Percentiles rank a stretch among this genome's conserved stretches.
Conservation (phyloP, 768 basidiomycete genomes). For the Lentinula lateritia region DNA sequence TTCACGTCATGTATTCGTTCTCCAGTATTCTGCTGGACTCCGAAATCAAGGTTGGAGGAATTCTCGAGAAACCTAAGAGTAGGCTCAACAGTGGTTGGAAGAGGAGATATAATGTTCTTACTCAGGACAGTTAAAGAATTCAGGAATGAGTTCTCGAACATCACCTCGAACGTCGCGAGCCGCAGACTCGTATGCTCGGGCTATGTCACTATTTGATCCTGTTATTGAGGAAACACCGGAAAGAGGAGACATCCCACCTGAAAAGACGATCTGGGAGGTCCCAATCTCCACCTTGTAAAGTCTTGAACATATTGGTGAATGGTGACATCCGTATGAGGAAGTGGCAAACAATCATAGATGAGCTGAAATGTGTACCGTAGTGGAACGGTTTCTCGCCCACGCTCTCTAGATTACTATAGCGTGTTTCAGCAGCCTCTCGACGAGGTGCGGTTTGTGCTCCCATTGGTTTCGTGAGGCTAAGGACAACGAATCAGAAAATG, state of each 20-base stretch:
- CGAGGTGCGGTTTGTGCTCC: constrained; percentile 78
- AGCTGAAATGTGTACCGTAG: constrained; percentile 93
- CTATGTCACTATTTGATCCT: constrained; percentile 50
- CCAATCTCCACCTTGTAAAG: constrained; percentile 90
- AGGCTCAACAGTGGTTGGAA: not conserved
- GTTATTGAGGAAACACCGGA: not conserved
- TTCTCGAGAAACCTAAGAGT: constrained; percentile 74
- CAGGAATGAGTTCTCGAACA: constrained; percentile 89
- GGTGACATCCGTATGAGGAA: constrained; percentile 87
- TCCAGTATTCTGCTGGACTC: constrained; percentile 62
- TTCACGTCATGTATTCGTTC: constrained; percentile 85
- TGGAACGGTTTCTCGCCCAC: constrained; percentile 88
- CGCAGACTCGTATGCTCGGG: constrained; percentile 80
- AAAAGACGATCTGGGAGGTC: constrained; percentile 88
- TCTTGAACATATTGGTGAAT: constrained; percentile 94
- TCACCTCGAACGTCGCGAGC: constrained; percentile 84
- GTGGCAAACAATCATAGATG: constrained; percentile 96
- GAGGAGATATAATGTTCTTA: constrained; percentile 23
- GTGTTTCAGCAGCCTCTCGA: constrained; percentile 65
- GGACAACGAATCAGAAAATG: not conserved
- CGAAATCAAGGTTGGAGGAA: constrained; percentile 72
- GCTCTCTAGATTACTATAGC: constrained; percentile 70
- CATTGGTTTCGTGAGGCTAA: constrained; percentile 82
- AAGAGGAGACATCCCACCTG: constrained; percentile 32
- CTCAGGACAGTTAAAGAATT: constrained; percentile 85